Evolutionary conservation across 192 early-diverging fungal genomes (phyloP).

Genomic region (Coemansia sp.): DNA sequence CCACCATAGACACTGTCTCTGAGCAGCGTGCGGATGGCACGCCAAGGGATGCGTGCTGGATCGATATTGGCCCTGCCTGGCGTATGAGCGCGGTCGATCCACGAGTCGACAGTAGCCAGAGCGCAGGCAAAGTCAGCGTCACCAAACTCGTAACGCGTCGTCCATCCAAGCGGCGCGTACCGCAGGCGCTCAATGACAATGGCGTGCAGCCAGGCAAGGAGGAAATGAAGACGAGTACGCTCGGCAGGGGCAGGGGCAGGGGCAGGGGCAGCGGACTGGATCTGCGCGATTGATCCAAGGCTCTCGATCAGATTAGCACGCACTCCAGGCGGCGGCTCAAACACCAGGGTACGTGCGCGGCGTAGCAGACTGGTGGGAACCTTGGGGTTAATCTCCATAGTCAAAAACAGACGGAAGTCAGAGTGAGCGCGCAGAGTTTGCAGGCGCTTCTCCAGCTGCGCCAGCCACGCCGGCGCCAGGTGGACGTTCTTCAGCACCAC

Average conservation of each 20-base stretch:
- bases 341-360: slow-evolving; percentile 86
- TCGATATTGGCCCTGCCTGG: slow-evolving; percentile 86
- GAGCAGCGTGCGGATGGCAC: slow-evolving; percentile 81
- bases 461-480: slow-evolving; percentile 88
- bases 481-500: slow-evolving; percentile 99
- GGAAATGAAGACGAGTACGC: slow-evolving; percentile 84
- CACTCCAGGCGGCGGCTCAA: slow-evolving; percentile 94
- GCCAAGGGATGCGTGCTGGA: slow-evolving; percentile 96
- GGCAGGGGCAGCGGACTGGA: no score
- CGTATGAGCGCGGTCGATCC: slow-evolving; percentile 71
- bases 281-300: no score
- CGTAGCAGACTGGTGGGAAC: slow-evolving; percentile 92
- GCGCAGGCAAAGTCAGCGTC: slow-evolving; percentile 96
- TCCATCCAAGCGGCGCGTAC: slow-evolving; percentile 97
- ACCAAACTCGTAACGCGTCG: slow-evolving; percentile 96
- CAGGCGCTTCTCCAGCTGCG: slow-evolving; percentile 92
- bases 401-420: slow-evolving; percentile 93
- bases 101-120: slow-evolving; percentile 81
- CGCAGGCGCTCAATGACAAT: slow-evolving; percentile 93
- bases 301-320: slow-evolving; percentile 89
- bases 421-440: slow-evolving; percentile 79
- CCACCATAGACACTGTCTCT: slow-evolving; percentile 94
- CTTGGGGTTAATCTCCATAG: slow-evolving; percentile 96
- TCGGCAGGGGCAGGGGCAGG: no score
- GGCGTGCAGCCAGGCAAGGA: slow-evolving; percentile 96